Evolutionary conservation across 768 basidiomycete genomes (phyloP), one percentile per base, ranked within the genome.

Genomic region (Stropharia rugosoannulata): DNA sequence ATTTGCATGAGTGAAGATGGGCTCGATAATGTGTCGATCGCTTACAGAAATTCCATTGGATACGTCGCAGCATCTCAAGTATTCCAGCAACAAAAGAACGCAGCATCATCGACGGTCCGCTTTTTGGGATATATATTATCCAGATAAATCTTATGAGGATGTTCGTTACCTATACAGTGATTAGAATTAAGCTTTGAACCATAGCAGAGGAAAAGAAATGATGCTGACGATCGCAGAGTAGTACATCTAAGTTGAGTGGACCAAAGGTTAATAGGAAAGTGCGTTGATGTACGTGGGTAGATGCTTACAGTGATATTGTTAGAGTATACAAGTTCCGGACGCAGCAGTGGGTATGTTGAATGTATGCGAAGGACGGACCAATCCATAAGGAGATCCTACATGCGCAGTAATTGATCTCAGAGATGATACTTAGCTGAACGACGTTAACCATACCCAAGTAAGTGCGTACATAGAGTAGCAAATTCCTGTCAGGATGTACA

Each of bases 21-120:
- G 41, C 18, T 18, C 12, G 43, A 36, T 15, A 48, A 18, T 50
- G 25, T n/a, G 15, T 29, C n/a, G 35, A 62, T 35, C 51, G 37
- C 89, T 63, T 57, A 93, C 91, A 89, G 65, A 95, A 89, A 70
- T 96, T 97, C 96, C 96, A 98, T 61, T 89, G 89, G 71, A 84
- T 84, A 51, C 96, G 79, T 41, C 96, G 74, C 5, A 92, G 62
- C 68, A 93, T 82, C 65, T 98, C 96, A 39, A 92, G 62, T 48
- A 87, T 59, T 2, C 78, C 93, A 11, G 73, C 80, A 43, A 92
- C 76, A 72, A 92, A 94, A 0, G 83, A 73, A 22, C 87, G 80
- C 25, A 88, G 43, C 57, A 79, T 76, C 52, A 79, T 70, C 59
- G 74, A 74, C 1, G 80, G 77, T 0, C 80, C 80, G 1, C 64